phyloP scores from a whole-genome alignment of 2,329 filamentous ascomycete genomes.

The Lasiodiplodia gonubiensis region DNA sequence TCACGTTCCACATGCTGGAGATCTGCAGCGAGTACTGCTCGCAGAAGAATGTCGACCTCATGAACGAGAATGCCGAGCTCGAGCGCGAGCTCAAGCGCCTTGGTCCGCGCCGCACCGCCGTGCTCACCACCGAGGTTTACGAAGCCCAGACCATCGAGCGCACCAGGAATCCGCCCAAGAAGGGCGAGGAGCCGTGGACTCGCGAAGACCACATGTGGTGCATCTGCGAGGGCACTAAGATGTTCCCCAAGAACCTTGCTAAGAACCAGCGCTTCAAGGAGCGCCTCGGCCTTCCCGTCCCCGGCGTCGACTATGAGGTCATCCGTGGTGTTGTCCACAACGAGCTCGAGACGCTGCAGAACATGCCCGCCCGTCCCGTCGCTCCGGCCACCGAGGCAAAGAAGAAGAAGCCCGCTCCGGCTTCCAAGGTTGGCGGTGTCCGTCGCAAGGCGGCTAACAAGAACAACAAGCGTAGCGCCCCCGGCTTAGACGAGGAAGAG shows the following conservation, averaged over 20 bases:
- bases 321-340: not conserved
- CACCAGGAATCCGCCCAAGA: not conserved
- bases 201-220: constrained; percentile 18
- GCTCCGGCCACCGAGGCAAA: not conserved
- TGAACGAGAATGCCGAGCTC: constrained; percentile 21
- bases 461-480: not conserved
- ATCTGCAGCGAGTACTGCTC: constrained; percentile 2
- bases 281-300: constrained; percentile 4
- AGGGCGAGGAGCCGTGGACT: constrained; percentile 6
- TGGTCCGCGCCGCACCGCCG: constrained; percentile 20
- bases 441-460: not conserved
- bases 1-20: not conserved
- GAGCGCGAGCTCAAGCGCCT: constrained; percentile 12
- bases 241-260: constrained; percentile 9
- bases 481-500: not conserved
- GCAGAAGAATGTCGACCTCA: not conserved
- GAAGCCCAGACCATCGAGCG: not conserved
- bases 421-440: not conserved
- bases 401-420: not conserved
- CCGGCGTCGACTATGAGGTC: constrained; percentile 2
- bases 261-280: constrained; percentile 18
- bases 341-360: not conserved
- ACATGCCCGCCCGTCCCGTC: not conserved
- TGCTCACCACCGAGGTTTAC: constrained; percentile 7
- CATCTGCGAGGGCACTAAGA: constrained; percentile 23